phyloP scores from a whole-genome alignment of 208 protist species.

The Acanthamoeba divionensis region DNA sequence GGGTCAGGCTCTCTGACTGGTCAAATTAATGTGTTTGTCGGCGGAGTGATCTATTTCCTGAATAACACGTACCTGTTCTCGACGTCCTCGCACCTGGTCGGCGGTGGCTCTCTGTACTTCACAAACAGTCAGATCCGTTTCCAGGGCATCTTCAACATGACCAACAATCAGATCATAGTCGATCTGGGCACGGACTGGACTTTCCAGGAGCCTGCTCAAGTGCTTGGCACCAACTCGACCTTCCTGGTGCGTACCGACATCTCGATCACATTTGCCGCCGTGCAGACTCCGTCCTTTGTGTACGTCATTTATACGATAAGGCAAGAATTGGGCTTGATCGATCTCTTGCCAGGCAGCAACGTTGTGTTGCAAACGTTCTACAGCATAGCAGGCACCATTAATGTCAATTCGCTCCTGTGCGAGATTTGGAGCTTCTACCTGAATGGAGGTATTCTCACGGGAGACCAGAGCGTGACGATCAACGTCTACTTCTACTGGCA shows the following conservation, averaged over 20 bases:
- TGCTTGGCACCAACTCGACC: constrained; percentile 29
- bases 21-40: not conserved
- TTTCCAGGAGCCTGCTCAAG: constrained; percentile 1
- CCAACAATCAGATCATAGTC: not conserved
- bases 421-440: constrained; percentile 4
- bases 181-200: constrained; percentile 17
- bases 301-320: not conserved
- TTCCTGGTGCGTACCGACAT: constrained; percentile 12
- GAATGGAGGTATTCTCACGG: not conserved
- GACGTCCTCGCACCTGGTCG: not conserved
- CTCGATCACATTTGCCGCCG: not conserved
- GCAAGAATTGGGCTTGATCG: constrained; percentile 19
- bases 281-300: not conserved
- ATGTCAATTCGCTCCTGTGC: not conserved
- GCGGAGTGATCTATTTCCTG: constrained; percentile 3
- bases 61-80: constrained; percentile 41
- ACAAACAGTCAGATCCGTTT: constrained; percentile 6
- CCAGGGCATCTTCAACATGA: constrained; percentile 23
- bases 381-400: not conserved
- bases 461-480: constrained; percentile 12
- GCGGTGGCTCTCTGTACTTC: not conserved
- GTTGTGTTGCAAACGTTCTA: too few species aligned
- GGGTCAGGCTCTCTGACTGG: constrained; percentile 44
- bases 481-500: constrained; percentile 49
- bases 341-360: constrained; percentile 21